Conservation (phyloP, 768 basidiomycete genomes). For the Leucocoprinus sp. region DNA sequence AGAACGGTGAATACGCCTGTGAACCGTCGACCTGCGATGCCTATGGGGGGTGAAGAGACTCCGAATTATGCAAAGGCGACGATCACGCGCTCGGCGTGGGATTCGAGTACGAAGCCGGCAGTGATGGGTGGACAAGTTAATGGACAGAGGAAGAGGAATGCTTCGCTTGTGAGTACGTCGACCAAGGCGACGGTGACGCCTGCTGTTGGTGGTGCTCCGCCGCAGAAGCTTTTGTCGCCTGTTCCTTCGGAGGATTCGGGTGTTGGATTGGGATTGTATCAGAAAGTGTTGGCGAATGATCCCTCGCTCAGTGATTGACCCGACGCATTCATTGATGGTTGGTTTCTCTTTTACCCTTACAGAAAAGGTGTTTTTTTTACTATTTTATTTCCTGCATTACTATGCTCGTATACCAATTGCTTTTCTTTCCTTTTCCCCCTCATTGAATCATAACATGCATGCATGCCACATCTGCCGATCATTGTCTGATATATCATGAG, state of each 20-base stretch:
- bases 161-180: slow-evolving; percentile 63
- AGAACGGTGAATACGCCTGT: slow-evolving; percentile 41
- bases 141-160: slow-evolving; percentile 54
- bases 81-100: slow-evolving; percentile 70
- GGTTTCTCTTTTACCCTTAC: slow-evolving; percentile 1
- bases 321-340: neutral
- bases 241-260: slow-evolving; percentile 78
- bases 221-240: slow-evolving; percentile 51
- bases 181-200: slow-evolving; percentile 31
- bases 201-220: slow-evolving; percentile 23
- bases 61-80: slow-evolving; percentile 62
- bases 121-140: slow-evolving; percentile 18
- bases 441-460: slow-evolving; percentile 17
- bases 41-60: slow-evolving; percentile 45
- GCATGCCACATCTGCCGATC: no score
- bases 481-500: no score
- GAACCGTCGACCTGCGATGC: slow-evolving; percentile 27
- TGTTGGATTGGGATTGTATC: slow-evolving; percentile 59
- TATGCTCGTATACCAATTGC: slow-evolving; percentile 16
- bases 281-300: slow-evolving; percentile 72
- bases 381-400: slow-evolving; percentile 13
- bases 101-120: slow-evolving; percentile 38
- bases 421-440: slow-evolving; percentile 11
- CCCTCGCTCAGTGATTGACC: slow-evolving; percentile 38
- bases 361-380: slow-evolving; percentile 11